These are phyloP conservation scores for Ilyonectria sp. DNA, from an alignment of 2,329 filamentous ascomycete genomes.

Conservation along the genomic window DNA sequence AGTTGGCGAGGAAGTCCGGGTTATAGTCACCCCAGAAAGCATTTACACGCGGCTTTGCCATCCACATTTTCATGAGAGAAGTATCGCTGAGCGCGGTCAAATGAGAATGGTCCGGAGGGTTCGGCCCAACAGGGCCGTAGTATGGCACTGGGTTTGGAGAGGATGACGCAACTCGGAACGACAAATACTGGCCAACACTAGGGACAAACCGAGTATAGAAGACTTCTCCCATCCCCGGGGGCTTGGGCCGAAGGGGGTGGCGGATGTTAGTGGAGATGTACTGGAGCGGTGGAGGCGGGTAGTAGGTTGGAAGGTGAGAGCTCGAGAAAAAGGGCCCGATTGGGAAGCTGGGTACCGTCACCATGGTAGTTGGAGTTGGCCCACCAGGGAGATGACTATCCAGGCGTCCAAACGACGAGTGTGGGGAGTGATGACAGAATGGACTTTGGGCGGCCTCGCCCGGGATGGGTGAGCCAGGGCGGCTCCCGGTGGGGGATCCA, in stretches of 20 bases:
- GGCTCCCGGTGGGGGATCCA: slow-evolving; percentile 67
- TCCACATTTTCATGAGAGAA: slow-evolving; percentile 84
- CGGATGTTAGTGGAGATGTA: slow-evolving; percentile 86
- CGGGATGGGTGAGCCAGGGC: slow-evolving; percentile 66
- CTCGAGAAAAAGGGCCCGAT: slow-evolving; percentile 83
- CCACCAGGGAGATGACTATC: slow-evolving; percentile 58
- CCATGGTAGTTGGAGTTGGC: slow-evolving; percentile 54
- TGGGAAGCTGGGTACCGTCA: slow-evolving; percentile 57
- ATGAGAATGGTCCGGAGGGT: slow-evolving; percentile 57
- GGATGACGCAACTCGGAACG: slow-evolving; percentile 86
- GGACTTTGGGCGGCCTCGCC: slow-evolving; percentile 48
- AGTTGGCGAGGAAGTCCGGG: slow-evolving; percentile 76
- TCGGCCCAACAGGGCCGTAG: slow-evolving; percentile 69
- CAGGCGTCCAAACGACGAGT: slow-evolving; percentile 42
- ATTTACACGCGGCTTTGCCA: slow-evolving; percentile 86
- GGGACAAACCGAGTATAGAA: slow-evolving; percentile 93
- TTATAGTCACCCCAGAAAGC: slow-evolving; percentile 85
- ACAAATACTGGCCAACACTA: slow-evolving; percentile 86
- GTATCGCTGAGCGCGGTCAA: slow-evolving; percentile 66
- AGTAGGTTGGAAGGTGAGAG: slow-evolving; percentile 92
- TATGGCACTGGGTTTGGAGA: slow-evolving; percentile 76
- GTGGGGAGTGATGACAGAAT: slow-evolving; percentile 46
- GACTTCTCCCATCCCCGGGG: slow-evolving; percentile 89
- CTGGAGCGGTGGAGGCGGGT: slow-evolving; percentile 85
- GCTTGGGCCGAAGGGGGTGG: slow-evolving; percentile 90